Conservation (phyloP, 2,329 filamentous ascomycete species). For the Cercospora sp. region DNA sequence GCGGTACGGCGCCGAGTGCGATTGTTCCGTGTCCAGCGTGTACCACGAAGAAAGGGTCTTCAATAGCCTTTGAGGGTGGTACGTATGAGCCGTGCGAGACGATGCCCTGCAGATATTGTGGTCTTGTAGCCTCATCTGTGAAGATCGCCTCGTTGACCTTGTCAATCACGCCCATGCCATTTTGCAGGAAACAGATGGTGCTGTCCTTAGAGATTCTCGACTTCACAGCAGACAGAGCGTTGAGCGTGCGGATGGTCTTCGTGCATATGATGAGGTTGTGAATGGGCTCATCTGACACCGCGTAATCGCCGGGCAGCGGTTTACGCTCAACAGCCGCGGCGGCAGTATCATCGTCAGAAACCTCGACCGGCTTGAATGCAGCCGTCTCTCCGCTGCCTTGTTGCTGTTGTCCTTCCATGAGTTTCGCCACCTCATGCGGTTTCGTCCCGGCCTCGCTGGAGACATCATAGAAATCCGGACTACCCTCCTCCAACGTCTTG, state of each 20-base stretch:
- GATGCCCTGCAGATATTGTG: conserved; percentile 74
- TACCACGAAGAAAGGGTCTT: conserved; percentile 53
- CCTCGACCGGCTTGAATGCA: conserved; percentile 13
- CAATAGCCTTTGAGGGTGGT: conserved; percentile 37
- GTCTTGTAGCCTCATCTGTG: conserved; percentile 62
- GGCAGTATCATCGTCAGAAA: not conserved
- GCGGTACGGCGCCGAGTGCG: conserved; percentile 54
- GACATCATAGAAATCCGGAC: conserved; percentile 27
- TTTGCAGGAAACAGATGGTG: conserved; percentile 74
- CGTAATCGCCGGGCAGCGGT: conserved; percentile 5
- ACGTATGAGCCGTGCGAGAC: conserved; percentile 59
- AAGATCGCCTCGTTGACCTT: conserved; percentile 72
- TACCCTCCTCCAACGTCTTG: conserved; percentile 29
- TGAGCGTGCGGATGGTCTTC: conserved; percentile 69
- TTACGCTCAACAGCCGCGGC: not conserved
- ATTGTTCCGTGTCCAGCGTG: conserved; percentile 62
- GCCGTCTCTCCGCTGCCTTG: conserved; percentile 1
- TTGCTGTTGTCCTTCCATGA: conserved; percentile 25
- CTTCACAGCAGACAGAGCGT: conserved; percentile 65
- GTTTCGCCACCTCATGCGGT: conserved; percentile 34
- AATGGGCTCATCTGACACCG: conserved; percentile 47
- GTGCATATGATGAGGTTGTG: conserved; percentile 74
- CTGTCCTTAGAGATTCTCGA: conserved; percentile 66
- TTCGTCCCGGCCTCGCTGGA: conserved; percentile 27
- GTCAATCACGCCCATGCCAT: conserved; percentile 83